phyloP scores from a whole-genome alignment of 2,329 filamentous ascomycete species.

The Pseudopyricularia javanii region DNA sequence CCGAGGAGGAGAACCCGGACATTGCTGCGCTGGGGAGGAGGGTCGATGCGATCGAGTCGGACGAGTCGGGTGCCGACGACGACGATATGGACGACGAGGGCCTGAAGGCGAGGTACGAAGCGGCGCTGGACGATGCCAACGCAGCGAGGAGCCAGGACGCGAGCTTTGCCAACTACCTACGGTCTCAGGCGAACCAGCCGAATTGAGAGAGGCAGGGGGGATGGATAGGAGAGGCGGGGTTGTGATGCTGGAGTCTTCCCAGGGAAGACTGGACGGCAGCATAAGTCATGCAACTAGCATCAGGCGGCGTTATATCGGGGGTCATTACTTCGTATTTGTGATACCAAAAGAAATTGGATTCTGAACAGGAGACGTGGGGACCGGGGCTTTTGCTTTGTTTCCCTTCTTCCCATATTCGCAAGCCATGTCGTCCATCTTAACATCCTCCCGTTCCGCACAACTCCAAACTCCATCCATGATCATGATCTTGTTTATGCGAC shows the following conservation, averaged over 20 bases:
- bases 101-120: constrained; percentile 63
- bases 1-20: constrained; percentile 18
- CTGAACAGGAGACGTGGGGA: not conserved
- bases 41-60: constrained; percentile 25
- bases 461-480: constrained; percentile 1
- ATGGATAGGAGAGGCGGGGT: too few species aligned
- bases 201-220: not conserved
- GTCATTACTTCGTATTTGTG: not conserved
- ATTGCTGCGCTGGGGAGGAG: not conserved
- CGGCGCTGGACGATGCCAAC: constrained; percentile 52
- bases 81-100: constrained; percentile 48
- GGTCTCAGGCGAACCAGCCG: constrained; percentile 22
- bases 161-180: constrained; percentile 50
- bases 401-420: not conserved
- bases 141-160: constrained; percentile 39
- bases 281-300: not conserved
- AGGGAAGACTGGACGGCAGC: too few species aligned
- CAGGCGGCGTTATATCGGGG: not conserved
- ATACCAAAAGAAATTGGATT: constrained; percentile 3
- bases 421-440: not conserved
- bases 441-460: not conserved
- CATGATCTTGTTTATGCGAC: constrained; percentile 10
- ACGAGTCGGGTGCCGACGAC: constrained; percentile 25
- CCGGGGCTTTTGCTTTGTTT: not conserved
- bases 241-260: not conserved